Base-by-base conservation (phyloP, 371 early-diverging fungal genomes). In the Lichtheimia hyalospora region DNA sequence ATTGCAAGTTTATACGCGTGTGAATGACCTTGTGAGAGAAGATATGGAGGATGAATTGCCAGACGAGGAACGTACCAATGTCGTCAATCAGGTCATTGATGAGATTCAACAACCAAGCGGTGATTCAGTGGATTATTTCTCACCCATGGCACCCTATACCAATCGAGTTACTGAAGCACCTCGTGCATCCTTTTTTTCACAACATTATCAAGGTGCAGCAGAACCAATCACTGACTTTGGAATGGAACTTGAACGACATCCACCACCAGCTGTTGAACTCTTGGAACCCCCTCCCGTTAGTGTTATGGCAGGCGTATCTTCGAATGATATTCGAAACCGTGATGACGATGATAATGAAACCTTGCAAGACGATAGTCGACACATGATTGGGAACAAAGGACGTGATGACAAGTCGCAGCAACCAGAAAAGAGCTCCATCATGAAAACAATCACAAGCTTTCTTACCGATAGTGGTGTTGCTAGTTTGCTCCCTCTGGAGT, bases 381-480 rank as follows among this genome's bases (percentile, higher is more conserved):
- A 46, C 13, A 46, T 21, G 21, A 0, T n/a, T 21, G 21, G 7
- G 10, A 46, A 43, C 28, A 28, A 39, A 10, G 43, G 28, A 27
- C 16, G 34, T 16, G 34, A 50, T 14, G 52, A 52, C 16, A 42
- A 21, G 20, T 39, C 28, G 25, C 10, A 28, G 34, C 58, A 34
- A 25, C 60, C 67, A 3, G 79, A 79, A 62, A 73, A 83, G 51
- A 73, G 68, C 8, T 89, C 90, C 0, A 81, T 93, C 40, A 87
- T 95, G 84, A 90, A 90, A 66, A 91, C 92, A 2, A 66, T 93
- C 5, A 83, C 93, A 4, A 89, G 79, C 42, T 81, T 93, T 42
- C 89, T 91, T 83, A 85, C 85, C 4, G 92, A 90, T 42, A 74
- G 79, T 66, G 71, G 77, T 42, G 66, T 82, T 5, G 74, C 76